A percentile compares a stretch with the other conserved stretches of the same genome.
Evolutionary conservation across 78 protist genomes (phyloP).

Genomic region (Tieghemostelium lacteum): DNA sequence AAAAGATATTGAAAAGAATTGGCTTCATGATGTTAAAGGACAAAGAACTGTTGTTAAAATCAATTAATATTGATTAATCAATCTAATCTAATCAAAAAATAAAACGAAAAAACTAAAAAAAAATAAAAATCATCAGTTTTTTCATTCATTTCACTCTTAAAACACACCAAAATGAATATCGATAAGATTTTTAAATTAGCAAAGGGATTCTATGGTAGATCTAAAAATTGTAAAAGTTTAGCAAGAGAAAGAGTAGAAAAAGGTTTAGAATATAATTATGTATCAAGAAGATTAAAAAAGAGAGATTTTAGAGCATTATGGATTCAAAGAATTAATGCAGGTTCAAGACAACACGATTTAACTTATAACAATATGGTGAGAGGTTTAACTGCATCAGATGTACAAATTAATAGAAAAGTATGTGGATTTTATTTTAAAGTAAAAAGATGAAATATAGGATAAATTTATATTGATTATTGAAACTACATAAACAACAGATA

Average conservation of each 20-base stretch:
- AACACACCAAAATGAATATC: slow-evolving; percentile 26
- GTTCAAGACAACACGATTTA: slow-evolving; percentile 61
- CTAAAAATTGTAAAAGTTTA: slow-evolving; percentile 73
- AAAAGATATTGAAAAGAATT: slow-evolving; percentile 34
- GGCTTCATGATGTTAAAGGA: not conserved
- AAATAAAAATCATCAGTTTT: too few relatives aligned
- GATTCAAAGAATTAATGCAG: slow-evolving; percentile 80
- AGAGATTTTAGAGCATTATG: slow-evolving; percentile 60
- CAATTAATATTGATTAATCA: too few relatives aligned
- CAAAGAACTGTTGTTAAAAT: slow-evolving; percentile 47
- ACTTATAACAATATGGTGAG: slow-evolving; percentile 36
- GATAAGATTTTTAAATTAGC: slow-evolving; percentile 71
- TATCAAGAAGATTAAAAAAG: slow-evolving; percentile 40
- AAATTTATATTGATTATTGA: too few relatives aligned
- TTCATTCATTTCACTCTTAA: not conserved
- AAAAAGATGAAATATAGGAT: too few relatives aligned
- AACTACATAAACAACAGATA: too few relatives aligned
- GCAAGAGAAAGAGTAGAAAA: slow-evolving; percentile 76
- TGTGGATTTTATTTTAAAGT: not conserved
- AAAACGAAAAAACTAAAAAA: too few relatives aligned
- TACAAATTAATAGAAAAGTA: slow-evolving; percentile 76
- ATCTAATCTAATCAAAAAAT: too few relatives aligned
- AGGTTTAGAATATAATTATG: slow-evolving; percentile 64
- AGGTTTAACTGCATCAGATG: slow-evolving; percentile 56
- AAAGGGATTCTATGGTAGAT: slow-evolving; percentile 74